These are phyloP conservation scores for Pseudopithomyces maydicus DNA, from an alignment of 2,329 filamentous ascomycete species.

Conservation along the genomic window DNA sequence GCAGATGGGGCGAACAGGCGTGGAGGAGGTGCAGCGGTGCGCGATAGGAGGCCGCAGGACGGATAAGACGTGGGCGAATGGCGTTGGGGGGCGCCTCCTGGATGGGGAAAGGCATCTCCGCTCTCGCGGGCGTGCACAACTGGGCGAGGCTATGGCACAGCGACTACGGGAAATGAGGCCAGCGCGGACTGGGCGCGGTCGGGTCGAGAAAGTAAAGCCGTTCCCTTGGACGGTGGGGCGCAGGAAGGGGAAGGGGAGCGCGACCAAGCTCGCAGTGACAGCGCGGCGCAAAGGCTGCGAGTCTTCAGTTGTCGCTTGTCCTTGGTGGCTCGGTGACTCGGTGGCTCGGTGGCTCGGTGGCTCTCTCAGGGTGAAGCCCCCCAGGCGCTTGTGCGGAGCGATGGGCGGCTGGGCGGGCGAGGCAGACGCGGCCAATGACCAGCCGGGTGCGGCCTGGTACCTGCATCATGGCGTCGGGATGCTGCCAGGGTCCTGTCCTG, in stretches of 20 bases:
- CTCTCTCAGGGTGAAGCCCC: slow-evolving; percentile 23
- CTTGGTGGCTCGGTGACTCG: slow-evolving; percentile 2
- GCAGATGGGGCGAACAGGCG: not conserved
- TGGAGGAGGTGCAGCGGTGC: slow-evolving; percentile 1
- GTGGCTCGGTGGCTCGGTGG: too few species aligned
- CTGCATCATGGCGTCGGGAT: slow-evolving; percentile 2
- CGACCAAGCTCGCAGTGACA: not conserved
- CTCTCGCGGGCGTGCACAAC: slow-evolving; percentile 26
- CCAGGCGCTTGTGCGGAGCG: slow-evolving; percentile 23
- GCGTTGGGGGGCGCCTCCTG: not conserved
- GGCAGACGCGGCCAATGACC: slow-evolving; percentile 12
- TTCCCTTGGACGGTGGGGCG: slow-evolving; percentile 11
- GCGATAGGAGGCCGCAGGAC: not conserved
- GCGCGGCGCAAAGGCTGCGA: not conserved
- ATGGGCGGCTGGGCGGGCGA: slow-evolving; percentile 14
- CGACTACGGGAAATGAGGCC: slow-evolving; percentile 38
- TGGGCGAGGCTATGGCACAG: slow-evolving; percentile 33
- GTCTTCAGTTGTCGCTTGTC: not conserved
- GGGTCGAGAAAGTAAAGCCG: slow-evolving; percentile 21
- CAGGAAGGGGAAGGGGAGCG: slow-evolving; percentile 9
- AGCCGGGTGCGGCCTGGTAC: not conserved
- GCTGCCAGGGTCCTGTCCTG: not conserved
- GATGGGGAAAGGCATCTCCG: slow-evolving; percentile 18
- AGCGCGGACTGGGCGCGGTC: slow-evolving; percentile 17
- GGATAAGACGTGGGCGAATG: slow-evolving; percentile 3